These are phyloP conservation scores for Debaryomyces sp. DNA, from an alignment of 1,139 yeast species.

Conservation along the genomic window DNA sequence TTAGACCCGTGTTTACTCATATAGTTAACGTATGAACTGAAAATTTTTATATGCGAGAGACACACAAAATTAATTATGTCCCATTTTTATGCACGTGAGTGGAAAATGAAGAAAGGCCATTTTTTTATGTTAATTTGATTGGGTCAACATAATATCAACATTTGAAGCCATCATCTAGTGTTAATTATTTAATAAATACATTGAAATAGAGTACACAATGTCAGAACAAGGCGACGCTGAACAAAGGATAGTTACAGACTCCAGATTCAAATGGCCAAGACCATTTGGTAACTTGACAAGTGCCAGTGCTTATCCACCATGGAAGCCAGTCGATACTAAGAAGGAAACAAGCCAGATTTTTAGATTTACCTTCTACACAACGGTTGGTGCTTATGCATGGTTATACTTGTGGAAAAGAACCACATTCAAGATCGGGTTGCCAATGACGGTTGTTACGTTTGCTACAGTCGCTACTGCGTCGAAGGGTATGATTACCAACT, in stretches of 20 bases:
- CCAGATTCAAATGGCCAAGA: slow-evolving; percentile 45
- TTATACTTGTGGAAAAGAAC: slow-evolving; percentile 51
- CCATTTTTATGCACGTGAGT: slow-evolving; percentile 7
- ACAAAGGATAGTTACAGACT: slow-evolving; percentile 30
- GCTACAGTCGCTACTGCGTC: slow-evolving; percentile 48
- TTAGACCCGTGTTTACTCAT: not conserved
- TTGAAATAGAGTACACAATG: slow-evolving; percentile 14
- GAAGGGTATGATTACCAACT: slow-evolving; percentile 43
- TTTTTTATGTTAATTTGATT: slow-evolving; percentile 17
- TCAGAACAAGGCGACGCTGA: slow-evolving; percentile 20
- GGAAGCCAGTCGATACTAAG: slow-evolving; percentile 49
- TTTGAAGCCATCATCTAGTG: not conserved
- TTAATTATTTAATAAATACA: not conserved
- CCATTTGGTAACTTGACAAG: slow-evolving; percentile 45
- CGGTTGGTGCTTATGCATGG: slow-evolving; percentile 53
- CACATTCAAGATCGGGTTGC: slow-evolving; percentile 46
- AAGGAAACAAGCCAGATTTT: slow-evolving; percentile 44
- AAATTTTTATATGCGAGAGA: slow-evolving; percentile 8
- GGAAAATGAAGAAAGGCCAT: not conserved
- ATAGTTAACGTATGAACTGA: not conserved
- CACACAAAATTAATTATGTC: slow-evolving; percentile 4
- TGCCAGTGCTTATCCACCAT: slow-evolving; percentile 47
- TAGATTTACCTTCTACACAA: slow-evolving; percentile 45
- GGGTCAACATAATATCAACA: slow-evolving; percentile 14
- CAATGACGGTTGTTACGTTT: slow-evolving; percentile 43